Base-by-base conservation (phyloP, 192 early-diverging fungal genomes). In the Umbelopsis isabellina region DNA sequence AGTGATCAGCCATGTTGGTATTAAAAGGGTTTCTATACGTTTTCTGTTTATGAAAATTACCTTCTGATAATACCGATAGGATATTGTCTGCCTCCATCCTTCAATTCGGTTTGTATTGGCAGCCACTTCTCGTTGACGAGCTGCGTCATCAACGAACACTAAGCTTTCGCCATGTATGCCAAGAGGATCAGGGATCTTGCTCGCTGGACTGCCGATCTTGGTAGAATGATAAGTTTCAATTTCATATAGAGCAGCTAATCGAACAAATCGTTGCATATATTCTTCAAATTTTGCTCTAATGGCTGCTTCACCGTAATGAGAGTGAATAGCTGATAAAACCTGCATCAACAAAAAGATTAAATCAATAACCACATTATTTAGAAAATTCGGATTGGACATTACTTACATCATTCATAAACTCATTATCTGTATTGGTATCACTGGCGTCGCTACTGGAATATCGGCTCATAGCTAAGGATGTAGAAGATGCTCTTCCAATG, bases 241-340 rank as follows among this genome's bases (percentile, higher is more conserved):
- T 74, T 97, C 94, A 68, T 92, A 94, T 10, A 91, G 73, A 46
- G 90, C 88, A 22, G 91, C 87, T 25, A 95, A 80, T 33, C 91
- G 88, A 48, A 94, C 87, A 79, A 97, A 93, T 47, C 93, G 84
- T 15, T 88, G 85, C 21, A 98, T 88, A 70, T 95, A 95, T 33
- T 90, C 91, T 53, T 97, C 91, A 41, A 98, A 88, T 67, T 92
- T 93, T 61, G 94, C 89, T 4, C 97, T 88, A 20, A 98, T 91
- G 23, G 92, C 84, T 49, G 91, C 89, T 71, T 98, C 97, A 23
- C 91, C 88, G 52, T 91, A 90, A 78, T 97, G 94, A 18, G 89
- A 83, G 50, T 94, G 89, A 50, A 96, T 95, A 27, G 93, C 87
- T 51, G 77, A 79, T 76, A 93, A 80, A n/a, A 94, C 85, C 88